These are phyloP conservation scores for Fusarium tricinctum DNA, from an alignment of 2,329 filamentous ascomycete species.

Conservation along the genomic window DNA sequence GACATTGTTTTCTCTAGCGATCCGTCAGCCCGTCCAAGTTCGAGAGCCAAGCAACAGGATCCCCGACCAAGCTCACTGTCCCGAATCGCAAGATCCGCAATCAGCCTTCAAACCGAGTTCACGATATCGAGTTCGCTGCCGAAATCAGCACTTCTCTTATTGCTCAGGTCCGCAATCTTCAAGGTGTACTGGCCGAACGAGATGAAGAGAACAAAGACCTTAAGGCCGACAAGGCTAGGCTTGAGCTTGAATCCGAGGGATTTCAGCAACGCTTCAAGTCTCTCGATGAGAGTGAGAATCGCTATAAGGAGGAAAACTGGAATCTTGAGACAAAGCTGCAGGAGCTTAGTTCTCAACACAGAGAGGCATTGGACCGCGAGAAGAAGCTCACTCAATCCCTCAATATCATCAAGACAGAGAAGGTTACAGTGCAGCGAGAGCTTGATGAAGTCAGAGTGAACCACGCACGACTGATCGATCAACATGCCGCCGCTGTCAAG, in stretches of 20 bases:
- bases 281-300: conserved; percentile 93
- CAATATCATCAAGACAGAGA: conserved; percentile 78
- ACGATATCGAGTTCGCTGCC: conserved; percentile 98
- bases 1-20: conserved; percentile 62
- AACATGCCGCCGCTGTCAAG: conserved; percentile 81
- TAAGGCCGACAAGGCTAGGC: conserved; percentile 79
- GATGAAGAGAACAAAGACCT: conserved; percentile 86
- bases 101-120: conserved; percentile 86
- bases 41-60: conserved; percentile 85
- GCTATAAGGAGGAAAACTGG: conserved; percentile 99
- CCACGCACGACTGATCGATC: conserved; percentile 84
- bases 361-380: conserved; percentile 84
- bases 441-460: conserved; percentile 89
- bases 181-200: conserved; percentile 85
- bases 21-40: conserved; percentile 83
- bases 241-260: conserved; percentile 86
- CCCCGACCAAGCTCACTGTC: conserved; percentile 89
- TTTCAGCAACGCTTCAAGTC: conserved; percentile 84
- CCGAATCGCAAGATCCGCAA: conserved; percentile 92
- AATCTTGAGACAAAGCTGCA: conserved; percentile 93
- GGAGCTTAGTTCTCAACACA: conserved; percentile 80
- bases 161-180: conserved; percentile 91
- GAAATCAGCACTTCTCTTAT: conserved; percentile 97
- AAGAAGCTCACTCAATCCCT: conserved; percentile 83
- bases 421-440: conserved; percentile 83